Percentiles rank a stretch among this genome's conserved stretches.
Conservation (phyloP, 768 basidiomycete species). For the Sarcomyxa edulis region DNA sequence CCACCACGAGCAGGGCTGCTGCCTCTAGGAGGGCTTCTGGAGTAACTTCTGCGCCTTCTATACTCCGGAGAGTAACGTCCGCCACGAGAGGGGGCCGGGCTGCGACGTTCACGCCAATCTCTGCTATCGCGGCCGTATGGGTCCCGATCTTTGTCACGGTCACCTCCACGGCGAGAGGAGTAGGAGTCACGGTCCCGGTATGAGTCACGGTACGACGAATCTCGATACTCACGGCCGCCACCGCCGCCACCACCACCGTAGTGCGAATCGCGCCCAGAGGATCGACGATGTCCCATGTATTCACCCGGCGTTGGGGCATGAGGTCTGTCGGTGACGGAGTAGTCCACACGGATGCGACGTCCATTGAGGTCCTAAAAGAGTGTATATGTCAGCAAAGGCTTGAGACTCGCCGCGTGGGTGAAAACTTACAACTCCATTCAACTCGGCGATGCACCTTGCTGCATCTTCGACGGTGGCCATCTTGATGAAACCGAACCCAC, state of each 20-base stretch:
- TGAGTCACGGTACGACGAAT: slow-evolving; percentile 43
- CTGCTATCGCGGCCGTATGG: slow-evolving; percentile 65
- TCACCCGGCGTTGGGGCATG: slow-evolving; percentile 97
- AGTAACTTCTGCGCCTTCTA: slow-evolving; percentile 70
- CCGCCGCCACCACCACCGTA: slow-evolving; percentile 25
- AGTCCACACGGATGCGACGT: slow-evolving; percentile 94
- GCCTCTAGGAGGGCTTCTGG: slow-evolving; percentile 75
- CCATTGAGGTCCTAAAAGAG: slow-evolving; percentile 79
- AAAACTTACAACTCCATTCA: slow-evolving; percentile 82
- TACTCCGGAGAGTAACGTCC: slow-evolving; percentile 76
- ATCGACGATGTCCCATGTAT: slow-evolving; percentile 90
- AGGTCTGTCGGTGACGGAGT: slow-evolving; percentile 88
- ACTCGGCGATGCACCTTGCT: slow-evolving; percentile 75
- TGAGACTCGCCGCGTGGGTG: neutral
- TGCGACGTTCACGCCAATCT: slow-evolving; percentile 80
- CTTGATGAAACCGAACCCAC: slow-evolving; percentile 96
- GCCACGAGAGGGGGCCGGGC: slow-evolving; percentile 58
- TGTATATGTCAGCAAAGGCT: neutral
- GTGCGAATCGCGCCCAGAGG: slow-evolving; percentile 32
- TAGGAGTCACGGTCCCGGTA: slow-evolving; percentile 38
- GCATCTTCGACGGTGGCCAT: slow-evolving; percentile 92
- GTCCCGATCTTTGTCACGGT: slow-evolving; percentile 53
- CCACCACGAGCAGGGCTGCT: slow-evolving; percentile 41
- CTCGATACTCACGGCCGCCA: slow-evolving; percentile 35
- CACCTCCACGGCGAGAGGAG: slow-evolving; percentile 41